Base-by-base conservation (phyloP, 2,329 filamentous ascomycete species). In the Verruconis gallopava region DNA sequence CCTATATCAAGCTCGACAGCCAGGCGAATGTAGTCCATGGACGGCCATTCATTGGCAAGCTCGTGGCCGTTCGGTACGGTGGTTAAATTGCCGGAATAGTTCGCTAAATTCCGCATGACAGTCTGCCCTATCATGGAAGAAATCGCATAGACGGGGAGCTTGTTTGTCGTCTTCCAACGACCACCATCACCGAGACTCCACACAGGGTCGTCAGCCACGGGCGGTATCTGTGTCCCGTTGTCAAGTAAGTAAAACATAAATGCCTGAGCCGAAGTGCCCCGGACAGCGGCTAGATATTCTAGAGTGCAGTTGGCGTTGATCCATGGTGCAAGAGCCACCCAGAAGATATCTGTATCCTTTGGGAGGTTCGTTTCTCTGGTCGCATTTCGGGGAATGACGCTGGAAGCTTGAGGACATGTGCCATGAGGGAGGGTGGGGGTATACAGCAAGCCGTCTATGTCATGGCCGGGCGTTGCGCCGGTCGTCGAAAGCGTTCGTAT, bases 301-400 rank as follows among this genome's bases (percentile, higher is more conserved):
- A 70, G 62, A 11, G 84, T 81, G 56, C 89, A 98, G 19, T 75
- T 65, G 5, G 71, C 64, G 47, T 72, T 81, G 51, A 85, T 76
- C 88, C 89, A 96, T 20, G 89, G 89, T 18, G 85, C 88, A 41
- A 95, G 64, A 20, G 82, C 88, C 51, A 95, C 75, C 40, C 86
- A 67, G 43, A 80, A 77, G 57, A 84, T 85, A 49, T 81, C 76
- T 15, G 58, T 56, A 38, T 71, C 71, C 1, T 69, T 66, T 0
- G 71, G 68, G 13, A 95, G 72, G 52, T 91, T 71, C n/a, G 61
- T 58, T 50, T 74, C 71, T 13, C 80, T 75, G 11, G 85, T 93
- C 42, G 77, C 84, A 57, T 91, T 88, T 28, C 58, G 51, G 1
- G 86, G 84, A 5, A 95, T 70, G 50, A 80, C 77, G n/a, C 71